A percentile compares a stretch with the other conserved stretches of the same genome.
Conservation (phyloP, 768 basidiomycete species). For the Pisolithus sp. region DNA sequence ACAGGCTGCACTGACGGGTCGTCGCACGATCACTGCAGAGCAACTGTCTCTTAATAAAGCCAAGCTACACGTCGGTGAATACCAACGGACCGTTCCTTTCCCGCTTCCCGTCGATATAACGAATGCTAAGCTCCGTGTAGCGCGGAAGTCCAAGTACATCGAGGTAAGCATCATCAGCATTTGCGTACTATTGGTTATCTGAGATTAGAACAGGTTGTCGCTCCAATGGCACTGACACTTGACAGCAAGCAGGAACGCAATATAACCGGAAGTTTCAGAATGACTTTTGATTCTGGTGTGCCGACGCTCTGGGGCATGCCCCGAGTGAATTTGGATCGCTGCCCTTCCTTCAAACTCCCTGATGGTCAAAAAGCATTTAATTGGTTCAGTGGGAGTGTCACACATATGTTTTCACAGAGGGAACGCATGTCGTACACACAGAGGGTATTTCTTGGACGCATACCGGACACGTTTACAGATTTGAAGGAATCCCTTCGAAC, state of each 20-base stretch:
- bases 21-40: constrained; percentile 14
- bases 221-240: constrained; percentile 12
- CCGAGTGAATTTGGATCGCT: constrained; percentile 29
- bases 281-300: constrained; percentile 9
- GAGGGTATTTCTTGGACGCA: background rate
- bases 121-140: constrained; percentile 37
- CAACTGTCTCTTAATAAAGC: background rate
- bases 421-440: constrained; percentile 13
- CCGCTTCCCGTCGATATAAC: constrained; percentile 39
- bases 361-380: constrained; percentile 3
- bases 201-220: constrained; percentile 19
- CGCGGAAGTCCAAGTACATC: constrained; percentile 50
- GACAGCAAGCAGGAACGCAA: constrained; percentile 10
- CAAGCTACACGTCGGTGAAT: constrained; percentile 10
- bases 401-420: constrained; percentile 27
- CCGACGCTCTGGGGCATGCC: constrained; percentile 33
- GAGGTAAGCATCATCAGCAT: constrained; percentile 15
- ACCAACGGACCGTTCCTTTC: constrained; percentile 27
- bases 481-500: constrained; percentile 29
- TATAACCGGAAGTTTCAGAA: constrained; percentile 24
- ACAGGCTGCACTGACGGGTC: constrained; percentile 11
- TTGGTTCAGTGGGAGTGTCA: constrained; percentile 31
- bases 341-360: constrained; percentile 27
- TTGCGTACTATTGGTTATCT: background rate
- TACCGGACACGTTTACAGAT: constrained; percentile 20